Conservation (phyloP, 768 basidiomycete species). For the Boletus huronensis region DNA sequence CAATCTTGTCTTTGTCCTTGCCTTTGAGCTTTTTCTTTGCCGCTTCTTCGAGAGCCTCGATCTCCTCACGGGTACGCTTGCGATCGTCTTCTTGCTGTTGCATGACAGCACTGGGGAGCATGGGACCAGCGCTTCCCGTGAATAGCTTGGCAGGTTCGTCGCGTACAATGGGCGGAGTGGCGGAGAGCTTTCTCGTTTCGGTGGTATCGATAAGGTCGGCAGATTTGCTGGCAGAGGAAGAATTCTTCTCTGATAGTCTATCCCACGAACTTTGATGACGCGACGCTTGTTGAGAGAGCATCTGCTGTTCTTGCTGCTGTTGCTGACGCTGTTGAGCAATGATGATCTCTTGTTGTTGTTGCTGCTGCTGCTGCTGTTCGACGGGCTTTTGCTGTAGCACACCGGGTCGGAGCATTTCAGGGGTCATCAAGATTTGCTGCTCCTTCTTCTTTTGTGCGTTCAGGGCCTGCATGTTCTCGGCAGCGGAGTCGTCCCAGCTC, state of each 20-base stretch:
- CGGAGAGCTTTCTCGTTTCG: constrained; percentile 75
- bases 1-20: constrained; percentile 47
- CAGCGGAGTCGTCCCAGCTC: constrained; percentile 78
- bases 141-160: constrained; percentile 37
- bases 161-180: constrained; percentile 75
- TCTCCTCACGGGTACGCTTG: constrained; percentile 51
- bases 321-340: constrained; percentile 35
- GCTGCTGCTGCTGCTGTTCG: constrained; percentile 10
- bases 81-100: constrained; percentile 52
- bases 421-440: constrained; percentile 21
- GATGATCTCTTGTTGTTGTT: constrained; percentile 23
- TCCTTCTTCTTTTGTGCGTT: constrained; percentile 28
- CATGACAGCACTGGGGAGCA: constrained; percentile 39
- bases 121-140: constrained; percentile 18
- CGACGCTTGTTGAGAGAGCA: constrained; percentile 30
- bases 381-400: constrained; percentile 24
- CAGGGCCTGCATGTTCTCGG: constrained; percentile 45
- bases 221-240: constrained; percentile 28
- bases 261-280: constrained; percentile 50
- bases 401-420: constrained; percentile 38
- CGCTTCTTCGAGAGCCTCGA: constrained; percentile 41
- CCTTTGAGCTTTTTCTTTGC: constrained; percentile 48
- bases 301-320: constrained; percentile 34
- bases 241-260: constrained; percentile 34
- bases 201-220: constrained; percentile 66